Conservation (phyloP, 1,284 basidiomycete species). For the Xerocomus nothofagi region DNA sequence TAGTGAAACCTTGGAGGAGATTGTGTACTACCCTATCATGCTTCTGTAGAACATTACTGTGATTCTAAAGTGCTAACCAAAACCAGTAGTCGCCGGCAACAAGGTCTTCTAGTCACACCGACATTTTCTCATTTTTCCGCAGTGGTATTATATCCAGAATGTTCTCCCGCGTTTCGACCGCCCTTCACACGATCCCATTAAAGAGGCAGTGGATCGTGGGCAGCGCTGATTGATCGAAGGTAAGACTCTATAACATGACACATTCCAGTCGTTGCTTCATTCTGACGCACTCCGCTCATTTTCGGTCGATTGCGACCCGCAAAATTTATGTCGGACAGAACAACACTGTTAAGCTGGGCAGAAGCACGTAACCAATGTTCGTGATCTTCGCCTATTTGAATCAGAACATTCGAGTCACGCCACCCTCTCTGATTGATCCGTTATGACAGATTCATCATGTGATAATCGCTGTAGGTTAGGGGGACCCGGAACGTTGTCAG, state of each 20-base stretch:
- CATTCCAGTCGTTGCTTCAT: not conserved
- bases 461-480: not conserved
- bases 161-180: not conserved
- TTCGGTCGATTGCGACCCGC: slow-evolving; percentile 8
- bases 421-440: not conserved
- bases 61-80: not conserved
- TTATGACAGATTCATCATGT: not conserved
- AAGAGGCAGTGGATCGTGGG: slow-evolving; percentile 19
- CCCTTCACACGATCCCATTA: slow-evolving; percentile 1
- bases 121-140: not conserved
- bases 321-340: not conserved
- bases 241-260: not conserved
- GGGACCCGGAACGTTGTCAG: no score
- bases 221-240: not conserved
- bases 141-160: not conserved
- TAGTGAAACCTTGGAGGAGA: not conserved
- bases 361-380: slow-evolving; percentile 19
- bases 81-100: not conserved
- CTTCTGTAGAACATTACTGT: not conserved
- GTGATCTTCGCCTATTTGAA: slow-evolving; percentile 26
- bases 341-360: not conserved
- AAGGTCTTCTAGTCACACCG: not conserved
- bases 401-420: not conserved
- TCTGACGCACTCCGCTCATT: not conserved
- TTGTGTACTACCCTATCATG: not conserved